Conservation (phyloP, 768 basidiomycete species). For the Boletus fagicola region DNA sequence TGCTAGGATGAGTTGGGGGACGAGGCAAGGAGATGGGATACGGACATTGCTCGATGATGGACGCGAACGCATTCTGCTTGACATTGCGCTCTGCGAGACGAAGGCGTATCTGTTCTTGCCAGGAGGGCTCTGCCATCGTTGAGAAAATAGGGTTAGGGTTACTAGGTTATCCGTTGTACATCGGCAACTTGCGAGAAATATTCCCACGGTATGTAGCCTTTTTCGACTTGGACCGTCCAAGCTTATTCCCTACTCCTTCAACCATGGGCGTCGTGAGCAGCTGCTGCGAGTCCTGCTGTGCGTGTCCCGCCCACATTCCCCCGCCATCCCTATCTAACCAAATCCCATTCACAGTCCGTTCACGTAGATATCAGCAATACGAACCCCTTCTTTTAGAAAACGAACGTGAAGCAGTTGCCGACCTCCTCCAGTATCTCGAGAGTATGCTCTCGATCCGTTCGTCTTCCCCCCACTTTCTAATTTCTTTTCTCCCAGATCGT, state of each 20-base stretch:
- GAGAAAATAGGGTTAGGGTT: slow-evolving; percentile 29
- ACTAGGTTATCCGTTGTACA: background rate
- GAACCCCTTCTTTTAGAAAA: slow-evolving; percentile 86
- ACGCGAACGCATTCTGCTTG: slow-evolving; percentile 74
- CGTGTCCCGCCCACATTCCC: slow-evolving; percentile 30
- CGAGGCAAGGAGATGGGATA: slow-evolving; percentile 5
- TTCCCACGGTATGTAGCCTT: slow-evolving; percentile 26
- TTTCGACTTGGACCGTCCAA: slow-evolving; percentile 15
- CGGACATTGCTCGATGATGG: slow-evolving; percentile 92
- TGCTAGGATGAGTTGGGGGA: slow-evolving; percentile 35
- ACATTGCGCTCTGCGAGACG: slow-evolving; percentile 83
- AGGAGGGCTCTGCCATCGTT: slow-evolving; percentile 76
- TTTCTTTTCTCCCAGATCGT: slow-evolving; percentile 53
- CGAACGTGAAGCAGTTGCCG: slow-evolving; percentile 97
- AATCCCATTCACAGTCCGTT: slow-evolving; percentile 54
- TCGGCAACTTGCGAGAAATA: slow-evolving; percentile 22
- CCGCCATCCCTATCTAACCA: slow-evolving; percentile 11
- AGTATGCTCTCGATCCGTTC: slow-evolving; percentile 53
- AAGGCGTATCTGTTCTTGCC: slow-evolving; percentile 79
- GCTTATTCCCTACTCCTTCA: background rate
- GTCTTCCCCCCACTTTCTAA: background rate
- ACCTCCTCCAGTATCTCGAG: slow-evolving; percentile 95
- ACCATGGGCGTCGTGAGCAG: slow-evolving; percentile 74
- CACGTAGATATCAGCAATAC: slow-evolving; percentile 82
- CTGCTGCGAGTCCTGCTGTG: slow-evolving; percentile 85